phyloP scores from a whole-genome alignment of 768 basidiomycete species.

The Naganishia kalamii region DNA sequence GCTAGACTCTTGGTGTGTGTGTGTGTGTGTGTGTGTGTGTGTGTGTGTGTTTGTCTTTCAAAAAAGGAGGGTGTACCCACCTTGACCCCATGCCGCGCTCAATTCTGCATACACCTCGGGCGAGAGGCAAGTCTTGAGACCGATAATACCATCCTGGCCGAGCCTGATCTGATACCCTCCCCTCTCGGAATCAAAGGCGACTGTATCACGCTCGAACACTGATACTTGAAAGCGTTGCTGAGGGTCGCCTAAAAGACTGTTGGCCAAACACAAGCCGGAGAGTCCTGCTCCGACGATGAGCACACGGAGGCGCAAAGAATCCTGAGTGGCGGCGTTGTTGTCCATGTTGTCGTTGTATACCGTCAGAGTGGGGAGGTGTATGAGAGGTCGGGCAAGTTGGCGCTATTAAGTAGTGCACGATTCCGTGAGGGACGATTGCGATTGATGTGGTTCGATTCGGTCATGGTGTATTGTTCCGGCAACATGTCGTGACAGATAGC shows the following conservation, averaged over 20 bases:
- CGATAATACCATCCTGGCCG: neutral
- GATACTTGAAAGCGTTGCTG: neutral
- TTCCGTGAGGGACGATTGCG: no score
- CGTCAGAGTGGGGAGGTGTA: no score
- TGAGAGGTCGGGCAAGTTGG: no score
- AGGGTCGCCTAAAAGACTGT: neutral
- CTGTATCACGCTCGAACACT: neutral
- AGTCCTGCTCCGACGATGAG: constrained; percentile 1
- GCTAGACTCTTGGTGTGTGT: neutral
- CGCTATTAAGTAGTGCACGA: no score
- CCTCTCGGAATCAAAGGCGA: neutral
- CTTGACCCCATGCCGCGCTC: neutral
- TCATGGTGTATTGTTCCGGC: no score
- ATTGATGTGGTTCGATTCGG: no score
- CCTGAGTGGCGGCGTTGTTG: no score
- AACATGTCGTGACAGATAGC: no score
- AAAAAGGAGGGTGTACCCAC: neutral
- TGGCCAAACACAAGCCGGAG: neutral
- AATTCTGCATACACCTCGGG: neutral
- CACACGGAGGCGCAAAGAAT: neutral
- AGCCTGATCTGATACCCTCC: constrained; percentile 1
- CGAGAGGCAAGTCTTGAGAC: neutral
- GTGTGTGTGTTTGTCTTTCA: no score
- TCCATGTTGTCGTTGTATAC: no score
- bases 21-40: no score